These are phyloP conservation scores for Cubamyces lactineus DNA, from an alignment of 768 basidiomycete genomes.

Conservation along the genomic window DNA sequence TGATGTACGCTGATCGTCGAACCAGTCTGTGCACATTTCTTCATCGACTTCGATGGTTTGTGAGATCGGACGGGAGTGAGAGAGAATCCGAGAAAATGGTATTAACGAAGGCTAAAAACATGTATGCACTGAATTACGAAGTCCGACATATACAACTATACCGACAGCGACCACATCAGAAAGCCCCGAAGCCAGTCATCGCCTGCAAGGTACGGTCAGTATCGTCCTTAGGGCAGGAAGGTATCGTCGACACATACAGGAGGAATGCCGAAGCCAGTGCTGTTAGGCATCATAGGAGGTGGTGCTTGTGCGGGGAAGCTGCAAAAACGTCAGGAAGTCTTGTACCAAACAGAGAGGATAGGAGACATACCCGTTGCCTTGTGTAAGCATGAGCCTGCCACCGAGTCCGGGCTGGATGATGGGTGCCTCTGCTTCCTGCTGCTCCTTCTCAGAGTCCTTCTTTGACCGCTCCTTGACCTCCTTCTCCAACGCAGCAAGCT, in stretches of 20 bases:
- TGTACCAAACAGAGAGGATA: constrained; percentile 1
- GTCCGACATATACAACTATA: constrained; percentile 28
- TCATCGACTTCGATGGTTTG: background rate
- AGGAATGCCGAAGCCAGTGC: constrained; percentile 56
- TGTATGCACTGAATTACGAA: constrained; percentile 26
- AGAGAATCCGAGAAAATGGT: constrained; percentile 14
- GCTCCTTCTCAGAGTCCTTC: constrained; percentile 88
- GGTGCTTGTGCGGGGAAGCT: constrained; percentile 71
- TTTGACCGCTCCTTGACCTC: constrained; percentile 86
- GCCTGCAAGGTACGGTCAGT: constrained; percentile 39
- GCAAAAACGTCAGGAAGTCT: constrained; percentile 19
- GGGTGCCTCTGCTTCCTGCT: constrained; percentile 81
- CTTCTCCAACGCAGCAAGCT: constrained; percentile 66
- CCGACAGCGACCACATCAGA: constrained; percentile 30
- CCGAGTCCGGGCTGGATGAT: constrained; percentile 86
- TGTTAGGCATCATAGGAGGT: constrained; percentile 59
- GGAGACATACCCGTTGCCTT: constrained; percentile 60
- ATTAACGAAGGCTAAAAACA: constrained; percentile 23
- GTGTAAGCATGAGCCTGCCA: constrained; percentile 69
- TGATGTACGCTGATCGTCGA: background rate
- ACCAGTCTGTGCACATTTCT: background rate
- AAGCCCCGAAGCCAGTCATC: constrained; percentile 67
- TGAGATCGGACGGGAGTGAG: background rate
- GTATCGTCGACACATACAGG: constrained; percentile 49
- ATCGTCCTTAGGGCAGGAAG: background rate